phyloP scores from a whole-genome alignment of 73 alveolate species.

The Paramecium caudatum region DNA sequence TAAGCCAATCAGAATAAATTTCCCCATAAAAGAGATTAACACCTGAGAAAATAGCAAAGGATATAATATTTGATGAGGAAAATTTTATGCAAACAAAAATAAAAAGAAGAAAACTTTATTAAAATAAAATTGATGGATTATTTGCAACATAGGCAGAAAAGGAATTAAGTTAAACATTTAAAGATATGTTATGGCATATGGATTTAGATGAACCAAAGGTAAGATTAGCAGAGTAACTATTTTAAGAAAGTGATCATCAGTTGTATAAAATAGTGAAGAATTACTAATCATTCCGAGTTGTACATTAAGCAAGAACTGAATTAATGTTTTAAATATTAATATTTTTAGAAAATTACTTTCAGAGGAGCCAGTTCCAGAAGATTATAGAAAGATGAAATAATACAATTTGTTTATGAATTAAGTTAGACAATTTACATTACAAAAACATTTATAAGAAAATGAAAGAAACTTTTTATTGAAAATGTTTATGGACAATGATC shows the following conservation, averaged over 20 bases:
- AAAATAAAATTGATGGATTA: neutral
- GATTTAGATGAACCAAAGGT: slow-evolving; percentile 26
- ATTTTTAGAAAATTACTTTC: slow-evolving; percentile 28
- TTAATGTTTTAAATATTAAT: neutral
- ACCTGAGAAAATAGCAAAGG: slow-evolving; percentile 4
- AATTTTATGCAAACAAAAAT: neutral
- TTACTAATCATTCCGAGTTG: neutral
- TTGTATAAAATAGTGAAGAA: slow-evolving; percentile 38
- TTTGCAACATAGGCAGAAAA: neutral
- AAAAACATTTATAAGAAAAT: slow-evolving; percentile 29
- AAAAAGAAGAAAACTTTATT: neutral
- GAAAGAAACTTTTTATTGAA: slow-evolving; percentile 17
- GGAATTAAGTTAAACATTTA: neutral
- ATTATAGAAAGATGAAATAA: slow-evolving; percentile 49
- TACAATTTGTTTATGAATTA: slow-evolving; percentile 44
- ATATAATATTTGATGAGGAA: slow-evolving; percentile 46
- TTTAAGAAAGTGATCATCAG: neutral
- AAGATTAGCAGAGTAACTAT: neutral
- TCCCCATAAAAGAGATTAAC: slow-evolving; percentile 19
- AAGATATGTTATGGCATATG: slow-evolving; percentile 41
- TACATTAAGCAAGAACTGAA: slow-evolving; percentile 3
- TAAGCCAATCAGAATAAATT: slow-evolving; percentile 2
- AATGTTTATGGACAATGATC: slow-evolving; percentile 50
- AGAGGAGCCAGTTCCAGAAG: neutral
- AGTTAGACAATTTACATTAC: slow-evolving; percentile 34